Evolutionary conservation across 805 yeast species (phyloP).

Genomic region (Zygosaccharomyces kombuchaensis): DNA sequence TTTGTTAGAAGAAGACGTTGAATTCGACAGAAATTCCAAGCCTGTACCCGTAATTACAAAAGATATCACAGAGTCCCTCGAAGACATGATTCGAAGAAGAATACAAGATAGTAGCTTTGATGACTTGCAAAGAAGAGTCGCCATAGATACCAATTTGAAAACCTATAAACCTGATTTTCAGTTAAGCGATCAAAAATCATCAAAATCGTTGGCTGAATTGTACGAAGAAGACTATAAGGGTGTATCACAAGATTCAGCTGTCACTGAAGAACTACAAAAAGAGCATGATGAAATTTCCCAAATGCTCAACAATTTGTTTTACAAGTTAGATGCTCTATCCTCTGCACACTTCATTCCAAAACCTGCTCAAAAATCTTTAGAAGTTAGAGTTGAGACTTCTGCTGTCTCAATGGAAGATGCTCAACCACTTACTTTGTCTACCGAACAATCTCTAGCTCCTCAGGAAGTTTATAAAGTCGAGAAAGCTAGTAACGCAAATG

Average conservation of each 20-base stretch:
- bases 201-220: conserved; percentile 83
- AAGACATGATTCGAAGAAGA: conserved; percentile 82
- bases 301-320: conserved; percentile 56
- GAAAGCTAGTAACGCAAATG: conserved; percentile 47
- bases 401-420: conserved; percentile 93
- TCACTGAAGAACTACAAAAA: conserved; percentile 58
- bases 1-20: conserved; percentile 71
- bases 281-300: conserved; percentile 76
- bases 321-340: conserved; percentile 79
- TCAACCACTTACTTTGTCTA: conserved; percentile 79
- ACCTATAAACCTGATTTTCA: conserved; percentile 48
- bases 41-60: conserved; percentile 94
- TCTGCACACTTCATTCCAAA: conserved; percentile 95
- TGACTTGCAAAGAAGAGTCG: conserved; percentile 71
- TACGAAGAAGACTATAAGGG: conserved; percentile 81
- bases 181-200: conserved; percentile 77
- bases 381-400: conserved; percentile 77
- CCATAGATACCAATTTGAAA: conserved; percentile 61
- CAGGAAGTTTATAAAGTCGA: conserved; percentile 75
- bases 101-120: conserved; percentile 73
- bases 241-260: conserved; percentile 44
- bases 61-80: conserved; percentile 80
- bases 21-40: conserved; percentile 88
- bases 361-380: conserved; percentile 74
- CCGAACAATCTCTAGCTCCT: conserved; percentile 79